Evolutionary conservation across 2,329 filamentous ascomycete genomes (phyloP).

Genomic region (Colletotrichum gloeosporioides): DNA sequence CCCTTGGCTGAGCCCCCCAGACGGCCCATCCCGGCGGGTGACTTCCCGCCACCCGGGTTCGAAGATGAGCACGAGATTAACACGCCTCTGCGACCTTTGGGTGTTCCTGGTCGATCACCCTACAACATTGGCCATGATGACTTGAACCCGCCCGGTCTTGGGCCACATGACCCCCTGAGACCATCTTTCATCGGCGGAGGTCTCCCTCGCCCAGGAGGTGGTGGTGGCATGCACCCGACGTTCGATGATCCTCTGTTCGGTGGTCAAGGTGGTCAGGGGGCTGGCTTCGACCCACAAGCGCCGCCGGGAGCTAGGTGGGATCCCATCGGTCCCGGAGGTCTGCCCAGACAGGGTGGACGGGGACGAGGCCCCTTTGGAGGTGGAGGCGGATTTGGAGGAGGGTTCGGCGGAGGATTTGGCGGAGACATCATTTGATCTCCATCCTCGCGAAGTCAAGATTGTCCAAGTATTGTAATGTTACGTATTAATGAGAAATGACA

Average conservation of each 20-base stretch:
- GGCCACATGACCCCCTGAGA: constrained; percentile 82
- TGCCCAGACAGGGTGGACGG: constrained; percentile 46
- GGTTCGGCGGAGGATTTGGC: constrained; percentile 39
- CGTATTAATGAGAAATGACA: constrained; percentile 13
- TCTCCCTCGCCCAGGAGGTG: constrained; percentile 61
- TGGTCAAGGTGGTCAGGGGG: constrained; percentile 53
- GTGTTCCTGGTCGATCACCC: constrained; percentile 55
- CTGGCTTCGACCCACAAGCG: constrained; percentile 69
- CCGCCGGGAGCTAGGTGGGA: constrained; percentile 94
- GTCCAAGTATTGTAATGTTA: constrained; percentile 1
- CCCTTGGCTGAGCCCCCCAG: constrained; percentile 64
- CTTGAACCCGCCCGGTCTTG: constrained; percentile 84
- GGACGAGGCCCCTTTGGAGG: constrained; percentile 45
- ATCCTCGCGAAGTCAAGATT: background rate
- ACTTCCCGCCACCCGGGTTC: constrained; percentile 87
- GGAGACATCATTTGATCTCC: constrained; percentile 25
- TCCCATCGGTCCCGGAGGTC: constrained; percentile 75
- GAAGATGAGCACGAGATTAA: constrained; percentile 92
- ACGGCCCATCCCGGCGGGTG: constrained; percentile 70
- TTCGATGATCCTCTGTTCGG: constrained; percentile 90
- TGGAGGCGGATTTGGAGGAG: constrained; percentile 34
- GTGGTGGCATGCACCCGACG: constrained; percentile 92
- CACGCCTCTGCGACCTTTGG: constrained; percentile 59
- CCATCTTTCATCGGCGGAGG: constrained; percentile 69
- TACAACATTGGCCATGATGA: constrained; percentile 84